Base-by-base conservation (phyloP, 306 rosid genomes). In the Vicia villosa region DNA sequence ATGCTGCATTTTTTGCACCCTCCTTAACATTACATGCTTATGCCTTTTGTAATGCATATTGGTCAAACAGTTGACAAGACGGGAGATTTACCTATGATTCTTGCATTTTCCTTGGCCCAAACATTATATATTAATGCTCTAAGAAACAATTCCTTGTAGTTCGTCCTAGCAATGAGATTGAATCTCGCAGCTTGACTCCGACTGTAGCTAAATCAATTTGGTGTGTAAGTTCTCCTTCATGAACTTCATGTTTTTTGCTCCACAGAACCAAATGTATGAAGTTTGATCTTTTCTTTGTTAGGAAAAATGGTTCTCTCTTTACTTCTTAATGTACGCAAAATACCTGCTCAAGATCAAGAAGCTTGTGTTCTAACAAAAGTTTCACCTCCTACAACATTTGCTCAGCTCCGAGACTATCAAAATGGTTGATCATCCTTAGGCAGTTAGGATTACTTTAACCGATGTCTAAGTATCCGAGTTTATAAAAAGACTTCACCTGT, bases 181-280 rank as follows among this genome's bases (percentile, higher is more conserved):
- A 54, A 54, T 3, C 12, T 54, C 2, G 8, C 9, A 54, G 60
- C 60, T 54, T 5, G 60, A 54, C 60, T n/a, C n/a, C n/a, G n/a
- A n/a, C n/a, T 21, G 8, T 10, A 21, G 34, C 4, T 2, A 54
- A 54, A 50, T 19, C 56, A 19, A 0, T 8, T 50, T 17, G 26
- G 5, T 2, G 57, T 9, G 41, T 26, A 57, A n/a, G 6, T 1
- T 4, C 19, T 55, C 38, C 19, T 55, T 6, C 5, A 6, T 55
- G 19, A 58, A 14, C 64, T 58, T 24, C 64, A 58, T n/a, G 64
- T 26, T 55, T 55, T 50, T 4, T 2, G 13, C 56, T 50, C 54
- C 60, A 21, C 9, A 22, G 9, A 36, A 36, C 68, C 32, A 62
- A 6, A 19, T 38, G 41, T 38, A 13, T 62, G 32, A 22, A 38